phyloP scores from a whole-genome alignment of 2,329 filamentous ascomycete species.

The Diaporthe citri region DNA sequence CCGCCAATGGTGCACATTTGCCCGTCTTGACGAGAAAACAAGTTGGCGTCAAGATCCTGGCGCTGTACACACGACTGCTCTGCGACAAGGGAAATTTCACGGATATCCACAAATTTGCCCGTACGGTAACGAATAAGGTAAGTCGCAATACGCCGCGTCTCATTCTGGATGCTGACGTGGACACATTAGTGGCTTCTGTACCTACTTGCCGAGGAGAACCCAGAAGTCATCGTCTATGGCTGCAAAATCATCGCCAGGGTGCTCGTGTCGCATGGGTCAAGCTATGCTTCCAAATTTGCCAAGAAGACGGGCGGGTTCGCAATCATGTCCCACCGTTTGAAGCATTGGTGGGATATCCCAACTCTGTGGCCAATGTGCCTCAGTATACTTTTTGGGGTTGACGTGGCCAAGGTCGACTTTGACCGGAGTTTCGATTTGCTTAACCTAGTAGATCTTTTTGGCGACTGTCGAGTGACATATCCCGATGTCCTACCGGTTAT shows the following conservation, averaged over 20 bases:
- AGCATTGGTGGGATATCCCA: constrained; percentile 89
- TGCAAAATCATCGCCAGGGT: constrained; percentile 87
- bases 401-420: constrained; percentile 81
- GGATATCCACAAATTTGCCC: constrained; percentile 88
- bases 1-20: constrained; percentile 42
- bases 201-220: constrained; percentile 87
- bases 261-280: constrained; percentile 83
- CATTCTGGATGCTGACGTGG: background rate
- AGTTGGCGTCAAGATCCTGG: constrained; percentile 80
- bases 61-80: constrained; percentile 82
- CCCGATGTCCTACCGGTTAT: constrained; percentile 86
- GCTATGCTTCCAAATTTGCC: constrained; percentile 87
- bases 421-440: constrained; percentile 80
- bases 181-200: constrained; percentile 86
- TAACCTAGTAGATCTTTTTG: constrained; percentile 81
- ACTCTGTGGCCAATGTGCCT: constrained; percentile 90
- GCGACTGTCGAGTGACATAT: constrained; percentile 73
- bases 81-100: constrained; percentile 78
- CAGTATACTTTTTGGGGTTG: constrained; percentile 86
- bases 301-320: constrained; percentile 87
- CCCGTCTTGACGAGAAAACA: constrained; percentile 72
- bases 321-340: constrained; percentile 85
- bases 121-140: constrained; percentile 95
- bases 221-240: constrained; percentile 84
- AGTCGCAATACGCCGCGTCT: constrained; percentile 44